Evolutionary conservation across 257 asterid species (phyloP), one percentile per base, ranked within the genome.

Genomic region (Solanum habrochaites): DNA sequence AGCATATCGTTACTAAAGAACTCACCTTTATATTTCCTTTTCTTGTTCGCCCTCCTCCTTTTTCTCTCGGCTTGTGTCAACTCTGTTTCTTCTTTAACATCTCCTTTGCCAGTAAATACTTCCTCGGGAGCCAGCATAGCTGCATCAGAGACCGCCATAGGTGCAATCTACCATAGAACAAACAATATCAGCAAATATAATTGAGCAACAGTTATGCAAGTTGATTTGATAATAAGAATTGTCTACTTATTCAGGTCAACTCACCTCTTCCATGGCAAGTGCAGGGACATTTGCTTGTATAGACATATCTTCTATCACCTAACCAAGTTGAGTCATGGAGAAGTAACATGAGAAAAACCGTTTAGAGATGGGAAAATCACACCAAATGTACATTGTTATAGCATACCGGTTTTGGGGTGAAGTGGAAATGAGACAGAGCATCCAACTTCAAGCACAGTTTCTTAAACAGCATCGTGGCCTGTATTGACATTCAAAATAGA

Each of bases 71-170:
- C 91, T 90, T 97, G 92, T 42, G 98, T 92, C 85, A 95, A 93
- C 93, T 97, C 99, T 49, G 92, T 89, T 90, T 97, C 99, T 87
- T 96, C 99, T 91, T 97, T 97, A 73, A 97, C 82, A 91, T 96
- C 96, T 87, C 99, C 99, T 93, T 94, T 97, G 75, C 98, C 97
- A 77, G 94, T 45, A 87, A 96, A 97, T 43, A 97, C 93, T 93
- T 97, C 99, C 91, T 97, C 99, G 20, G 99, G 99, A 88, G 99
- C 99, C 66, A 97, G 95, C 99, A 97, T 96, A 90, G 98, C 96
- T 32, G 99, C 99, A 88, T 97, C 98, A 77, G 99, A 97, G 87
- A 96, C 98, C 6, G 94, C 99, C 91, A 94, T 58, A 23, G 99
- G 98, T 21, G 99, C 99, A 90, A 97, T 92, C 99, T 97, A 86